Conservation (phyloP, 257 asterid species). For the Scutellaria minor region DNA sequence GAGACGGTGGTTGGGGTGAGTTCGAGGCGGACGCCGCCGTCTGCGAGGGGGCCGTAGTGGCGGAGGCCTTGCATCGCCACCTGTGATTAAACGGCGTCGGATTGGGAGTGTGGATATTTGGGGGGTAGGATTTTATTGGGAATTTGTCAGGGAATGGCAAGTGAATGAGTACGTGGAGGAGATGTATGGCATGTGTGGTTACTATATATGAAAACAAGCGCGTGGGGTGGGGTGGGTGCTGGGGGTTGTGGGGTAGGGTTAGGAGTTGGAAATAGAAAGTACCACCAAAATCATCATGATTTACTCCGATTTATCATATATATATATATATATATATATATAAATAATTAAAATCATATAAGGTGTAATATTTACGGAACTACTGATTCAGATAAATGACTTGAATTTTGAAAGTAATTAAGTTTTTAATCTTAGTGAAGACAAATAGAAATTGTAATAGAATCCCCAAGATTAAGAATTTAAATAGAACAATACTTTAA, state of each 20-base stretch:
- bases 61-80: slow-evolving; percentile 65
- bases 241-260: background rate
- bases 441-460: no score
- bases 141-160: slow-evolving; percentile 1
- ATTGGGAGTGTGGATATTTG: background rate
- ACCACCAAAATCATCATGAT: no score
- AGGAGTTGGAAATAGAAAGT: background rate
- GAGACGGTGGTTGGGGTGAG: slow-evolving; percentile 61
- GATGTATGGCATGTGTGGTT: slow-evolving; percentile 38
- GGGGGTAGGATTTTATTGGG: background rate
- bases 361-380: no score
- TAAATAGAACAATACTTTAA: no score
- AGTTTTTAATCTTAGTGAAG: no score
- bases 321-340: background rate
- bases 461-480: no score
- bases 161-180: slow-evolving; percentile 42
- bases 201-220: slow-evolving; percentile 41
- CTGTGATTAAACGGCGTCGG: no score
- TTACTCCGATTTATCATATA: no score
- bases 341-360: background rate
- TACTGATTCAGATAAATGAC: no score
- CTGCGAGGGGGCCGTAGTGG: slow-evolving; percentile 44
- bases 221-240: background rate
- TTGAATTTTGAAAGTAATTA: no score
- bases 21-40: slow-evolving; percentile 71